A percentile compares a stretch with the other conserved stretches of the same genome.
Evolutionary conservation across 2,329 filamentous ascomycete species (phyloP).

Genomic region (Penicillium sp.): DNA sequence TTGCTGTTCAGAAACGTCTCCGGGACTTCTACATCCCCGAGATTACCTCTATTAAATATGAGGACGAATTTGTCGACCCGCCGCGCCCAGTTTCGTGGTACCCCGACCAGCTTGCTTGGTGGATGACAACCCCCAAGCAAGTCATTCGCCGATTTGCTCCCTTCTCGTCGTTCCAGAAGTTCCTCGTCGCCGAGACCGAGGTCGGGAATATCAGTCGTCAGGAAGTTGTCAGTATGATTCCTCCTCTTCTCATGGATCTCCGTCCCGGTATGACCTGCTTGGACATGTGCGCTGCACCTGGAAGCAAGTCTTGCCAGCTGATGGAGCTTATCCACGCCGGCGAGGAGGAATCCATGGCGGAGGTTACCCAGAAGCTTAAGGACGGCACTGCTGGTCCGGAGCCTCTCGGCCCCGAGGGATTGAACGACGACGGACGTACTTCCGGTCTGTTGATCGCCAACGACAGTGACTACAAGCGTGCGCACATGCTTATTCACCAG

Average conservation of each 20-base stretch:
- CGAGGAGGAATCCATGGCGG: conserved; percentile 81
- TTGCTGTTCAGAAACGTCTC: conserved; percentile 84
- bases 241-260: conserved; percentile 87
- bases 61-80: conserved; percentile 78
- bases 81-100: conserved; percentile 87
- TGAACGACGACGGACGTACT: conserved; percentile 76
- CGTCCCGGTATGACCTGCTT: conserved; percentile 88
- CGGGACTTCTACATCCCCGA: conserved; percentile 87
- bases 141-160: conserved; percentile 90
- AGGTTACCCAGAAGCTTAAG: conserved; percentile 65
- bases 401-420: conserved; percentile 50
- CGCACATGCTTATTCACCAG: conserved; percentile 96
- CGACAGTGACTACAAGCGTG: conserved; percentile 93
- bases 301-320: conserved; percentile 94
- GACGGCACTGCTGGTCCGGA: conserved; percentile 59
- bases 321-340: conserved; percentile 92
- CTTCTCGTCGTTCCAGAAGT: conserved; percentile 95
- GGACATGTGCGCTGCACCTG: conserved; percentile 94
- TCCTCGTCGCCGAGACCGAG: conserved; percentile 93
- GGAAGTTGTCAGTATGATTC: conserved; percentile 99
- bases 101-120: conserved; percentile 92
- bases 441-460: conserved; percentile 94
- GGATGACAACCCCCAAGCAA: conserved; percentile 97
- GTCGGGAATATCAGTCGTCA: conserved; percentile 97
- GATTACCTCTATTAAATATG: conserved; percentile 79